phyloP scores from a whole-genome alignment of 345 rosid genomes.

The Populus deltoides region DNA sequence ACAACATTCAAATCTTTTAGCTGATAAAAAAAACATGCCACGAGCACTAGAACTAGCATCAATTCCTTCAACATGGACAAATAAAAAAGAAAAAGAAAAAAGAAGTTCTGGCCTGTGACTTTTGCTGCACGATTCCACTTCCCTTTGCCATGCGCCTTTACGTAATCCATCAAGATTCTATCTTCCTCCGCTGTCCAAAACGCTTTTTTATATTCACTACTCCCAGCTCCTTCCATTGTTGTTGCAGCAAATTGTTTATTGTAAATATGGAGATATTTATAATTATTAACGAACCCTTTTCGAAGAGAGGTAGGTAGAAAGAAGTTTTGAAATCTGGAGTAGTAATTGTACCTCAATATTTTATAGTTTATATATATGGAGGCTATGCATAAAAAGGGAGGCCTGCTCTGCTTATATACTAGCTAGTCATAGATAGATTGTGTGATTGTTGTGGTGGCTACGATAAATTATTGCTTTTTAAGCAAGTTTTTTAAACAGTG shows the following conservation, averaged over 20 bases:
- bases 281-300: too few relatives aligned
- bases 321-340: background rate
- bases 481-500: background rate
- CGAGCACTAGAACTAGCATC: too few relatives aligned
- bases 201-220: background rate
- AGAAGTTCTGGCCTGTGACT: conserved; percentile 34
- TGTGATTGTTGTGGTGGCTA: background rate
- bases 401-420: background rate
- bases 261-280: background rate
- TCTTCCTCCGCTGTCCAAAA: conserved; percentile 5
- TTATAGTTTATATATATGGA: too few relatives aligned
- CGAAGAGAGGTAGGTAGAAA: background rate
- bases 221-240: background rate
- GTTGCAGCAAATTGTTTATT: background rate
- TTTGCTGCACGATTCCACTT: conserved; percentile 60
- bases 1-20: background rate
- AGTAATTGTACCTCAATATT: too few relatives aligned
- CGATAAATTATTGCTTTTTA: background rate
- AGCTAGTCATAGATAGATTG: background rate
- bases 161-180: conserved; percentile 48
- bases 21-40: too few relatives aligned
- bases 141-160: conserved; percentile 54
- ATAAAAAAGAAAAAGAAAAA: background rate
- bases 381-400: background rate
- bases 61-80: background rate